phyloP scores from a whole-genome alignment of 129 eudicot genomes.

The Lactuca sativa region DNA sequence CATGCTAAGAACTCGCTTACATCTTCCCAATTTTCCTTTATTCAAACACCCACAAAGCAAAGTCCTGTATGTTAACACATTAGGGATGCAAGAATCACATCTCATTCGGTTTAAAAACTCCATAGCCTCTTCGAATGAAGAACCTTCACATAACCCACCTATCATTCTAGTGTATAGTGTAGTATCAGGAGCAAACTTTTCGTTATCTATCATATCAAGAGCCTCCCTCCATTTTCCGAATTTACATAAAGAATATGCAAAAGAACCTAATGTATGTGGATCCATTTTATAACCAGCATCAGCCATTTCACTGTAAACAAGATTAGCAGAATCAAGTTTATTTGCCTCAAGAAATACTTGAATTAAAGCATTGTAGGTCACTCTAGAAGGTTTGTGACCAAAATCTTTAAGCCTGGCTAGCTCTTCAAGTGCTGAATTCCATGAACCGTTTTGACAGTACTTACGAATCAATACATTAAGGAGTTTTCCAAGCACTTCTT shows the following conservation, averaged over 20 bases:
- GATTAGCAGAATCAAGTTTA: slow-evolving; percentile 53
- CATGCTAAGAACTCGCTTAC: slow-evolving; percentile 80
- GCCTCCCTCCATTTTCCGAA: slow-evolving; percentile 79
- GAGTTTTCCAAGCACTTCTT: slow-evolving; percentile 64
- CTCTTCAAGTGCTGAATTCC: slow-evolving; percentile 89
- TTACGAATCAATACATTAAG: slow-evolving; percentile 70
- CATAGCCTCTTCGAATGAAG: slow-evolving; percentile 95
- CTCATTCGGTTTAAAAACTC: slow-evolving; percentile 76
- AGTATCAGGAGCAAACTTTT: slow-evolving; percentile 66
- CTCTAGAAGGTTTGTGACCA: slow-evolving; percentile 72
- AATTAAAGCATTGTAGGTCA: slow-evolving; percentile 68
- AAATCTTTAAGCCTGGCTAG: slow-evolving; percentile 81
- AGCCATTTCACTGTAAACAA: slow-evolving; percentile 73
- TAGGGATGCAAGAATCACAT: slow-evolving; percentile 65
- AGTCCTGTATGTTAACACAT: slow-evolving; percentile 65
- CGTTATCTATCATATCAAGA: slow-evolving; percentile 60
- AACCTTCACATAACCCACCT: slow-evolving; percentile 87
- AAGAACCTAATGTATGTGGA: slow-evolving; percentile 56
- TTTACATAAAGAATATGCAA: slow-evolving; percentile 64
- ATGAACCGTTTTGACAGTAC: slow-evolving; percentile 54
- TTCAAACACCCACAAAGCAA: slow-evolving; percentile 86
- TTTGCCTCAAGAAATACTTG: slow-evolving; percentile 62
- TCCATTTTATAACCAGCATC: slow-evolving; percentile 55
- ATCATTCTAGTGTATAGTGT: slow-evolving; percentile 76
- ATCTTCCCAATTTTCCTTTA: slow-evolving; percentile 73